These are phyloP conservation scores for Salix dunnii DNA, from an alignment of 345 rosid species.

Conservation along the genomic window DNA sequence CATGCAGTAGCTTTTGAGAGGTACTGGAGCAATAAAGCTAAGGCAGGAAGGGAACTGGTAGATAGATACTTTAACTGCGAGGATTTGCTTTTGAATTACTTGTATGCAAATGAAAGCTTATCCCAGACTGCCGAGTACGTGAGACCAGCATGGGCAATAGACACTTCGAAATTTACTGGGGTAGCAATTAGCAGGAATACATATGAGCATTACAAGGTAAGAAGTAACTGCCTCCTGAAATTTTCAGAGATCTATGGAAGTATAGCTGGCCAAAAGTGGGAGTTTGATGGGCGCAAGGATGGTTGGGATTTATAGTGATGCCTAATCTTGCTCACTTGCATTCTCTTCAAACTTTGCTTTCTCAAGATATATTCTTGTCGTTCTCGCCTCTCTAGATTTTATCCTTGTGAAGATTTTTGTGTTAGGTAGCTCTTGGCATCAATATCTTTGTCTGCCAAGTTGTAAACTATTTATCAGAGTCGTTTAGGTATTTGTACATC, in stretches of 20 bases:
- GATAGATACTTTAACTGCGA: slow-evolving; percentile 78
- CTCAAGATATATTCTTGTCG: slow-evolving; percentile 14
- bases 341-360: not conserved
- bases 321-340: not conserved
- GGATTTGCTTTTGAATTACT: slow-evolving; percentile 72
- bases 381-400: not conserved
- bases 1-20: slow-evolving; percentile 49
- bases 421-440: slow-evolving; percentile 12
- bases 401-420: slow-evolving; percentile 20
- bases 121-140: slow-evolving; percentile 67
- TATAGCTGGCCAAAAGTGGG: slow-evolving; percentile 49
- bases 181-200: slow-evolving; percentile 87
- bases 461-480: slow-evolving; percentile 19
- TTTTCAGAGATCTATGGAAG: slow-evolving; percentile 72
- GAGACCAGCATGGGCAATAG: slow-evolving; percentile 78
- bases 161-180: slow-evolving; percentile 77
- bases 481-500: not conserved
- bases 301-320: slow-evolving; percentile 86
- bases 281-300: slow-evolving; percentile 63
- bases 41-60: slow-evolving; percentile 62
- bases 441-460: not conserved
- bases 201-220: slow-evolving; percentile 56
- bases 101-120: slow-evolving; percentile 77
- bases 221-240: slow-evolving; percentile 66
- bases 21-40: slow-evolving; percentile 64